Percentiles rank a stretch among this genome's conserved stretches.
Conservation (phyloP, 129 eudicot genomes). For the Smallanthus sonchifolius region DNA sequence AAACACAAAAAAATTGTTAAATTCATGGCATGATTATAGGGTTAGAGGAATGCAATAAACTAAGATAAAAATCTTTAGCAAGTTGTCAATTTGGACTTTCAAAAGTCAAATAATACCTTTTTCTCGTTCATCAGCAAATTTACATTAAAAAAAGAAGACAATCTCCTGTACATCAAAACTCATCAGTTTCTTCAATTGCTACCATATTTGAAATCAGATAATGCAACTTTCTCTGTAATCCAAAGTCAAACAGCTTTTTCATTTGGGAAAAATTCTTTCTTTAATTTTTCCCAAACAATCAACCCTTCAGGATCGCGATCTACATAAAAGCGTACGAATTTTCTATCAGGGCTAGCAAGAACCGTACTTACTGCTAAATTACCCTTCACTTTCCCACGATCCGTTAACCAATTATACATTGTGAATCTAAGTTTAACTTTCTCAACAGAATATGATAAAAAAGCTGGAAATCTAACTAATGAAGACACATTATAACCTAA, state of each 20-base stretch:
- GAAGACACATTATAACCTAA: constrained; percentile 59
- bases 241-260: background rate
- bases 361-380: constrained; percentile 57
- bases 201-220: constrained; percentile 7
- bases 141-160: background rate
- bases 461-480: constrained; percentile 44
- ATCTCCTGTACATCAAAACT: background rate
- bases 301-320: constrained; percentile 51
- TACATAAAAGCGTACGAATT: constrained; percentile 47
- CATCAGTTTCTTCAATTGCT: background rate
- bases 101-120: constrained; percentile 4
- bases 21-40: no score
- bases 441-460: constrained; percentile 39
- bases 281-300: constrained; percentile 55
- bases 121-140: constrained; percentile 5
- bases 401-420: constrained; percentile 63
- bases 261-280: constrained; percentile 37
- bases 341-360: constrained; percentile 44
- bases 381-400: constrained; percentile 34
- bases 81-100: constrained; percentile 12
- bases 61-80: background rate
- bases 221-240: background rate
- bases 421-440: constrained; percentile 58
- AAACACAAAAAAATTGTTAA: no score
- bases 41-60: no score